phyloP scores from a whole-genome alignment of 2,329 filamentous ascomycete genomes.

The Rhynchosporium agropyri region DNA sequence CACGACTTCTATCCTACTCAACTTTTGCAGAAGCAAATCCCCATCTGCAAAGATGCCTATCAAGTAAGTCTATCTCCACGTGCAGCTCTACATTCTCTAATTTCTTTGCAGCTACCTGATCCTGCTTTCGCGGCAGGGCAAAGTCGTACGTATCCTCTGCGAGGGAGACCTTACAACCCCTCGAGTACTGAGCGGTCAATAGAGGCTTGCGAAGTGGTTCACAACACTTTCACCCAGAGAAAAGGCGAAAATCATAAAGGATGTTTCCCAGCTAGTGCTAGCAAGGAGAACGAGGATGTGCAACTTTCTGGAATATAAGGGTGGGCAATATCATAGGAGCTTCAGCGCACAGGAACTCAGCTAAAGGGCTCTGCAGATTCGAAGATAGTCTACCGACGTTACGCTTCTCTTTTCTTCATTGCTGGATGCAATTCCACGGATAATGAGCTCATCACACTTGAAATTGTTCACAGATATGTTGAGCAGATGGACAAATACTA shows the following conservation, averaged over 20 bases:
- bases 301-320: constrained; percentile 99
- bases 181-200: constrained; percentile 38
- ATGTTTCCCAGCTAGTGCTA: constrained; percentile 96
- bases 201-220: constrained; percentile 99
- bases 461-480: constrained; percentile 98
- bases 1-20: constrained; percentile 15
- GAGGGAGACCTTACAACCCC: not conserved
- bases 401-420: constrained; percentile 99
- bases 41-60: constrained; percentile 50
- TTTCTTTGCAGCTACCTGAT: constrained; percentile 78
- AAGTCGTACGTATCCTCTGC: constrained; percentile 74
- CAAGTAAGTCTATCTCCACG: constrained; percentile 47
- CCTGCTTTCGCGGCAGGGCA: constrained; percentile 95
- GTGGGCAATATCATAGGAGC: constrained; percentile 49
- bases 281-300: constrained; percentile 97
- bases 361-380: constrained; percentile 65
- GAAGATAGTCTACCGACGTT: constrained; percentile 98
- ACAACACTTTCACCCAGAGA: constrained; percentile 96
- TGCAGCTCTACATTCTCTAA: constrained; percentile 24
- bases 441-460: constrained; percentile 96
- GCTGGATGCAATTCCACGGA: constrained; percentile 95
- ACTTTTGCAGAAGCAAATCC: constrained; percentile 13
- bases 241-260: constrained; percentile 99
- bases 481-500: constrained; percentile 99
- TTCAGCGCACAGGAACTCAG: not conserved